Evolutionary conservation across 1,284 basidiomycete genomes (phyloP).

Genomic region (Ustilago nuda): DNA sequence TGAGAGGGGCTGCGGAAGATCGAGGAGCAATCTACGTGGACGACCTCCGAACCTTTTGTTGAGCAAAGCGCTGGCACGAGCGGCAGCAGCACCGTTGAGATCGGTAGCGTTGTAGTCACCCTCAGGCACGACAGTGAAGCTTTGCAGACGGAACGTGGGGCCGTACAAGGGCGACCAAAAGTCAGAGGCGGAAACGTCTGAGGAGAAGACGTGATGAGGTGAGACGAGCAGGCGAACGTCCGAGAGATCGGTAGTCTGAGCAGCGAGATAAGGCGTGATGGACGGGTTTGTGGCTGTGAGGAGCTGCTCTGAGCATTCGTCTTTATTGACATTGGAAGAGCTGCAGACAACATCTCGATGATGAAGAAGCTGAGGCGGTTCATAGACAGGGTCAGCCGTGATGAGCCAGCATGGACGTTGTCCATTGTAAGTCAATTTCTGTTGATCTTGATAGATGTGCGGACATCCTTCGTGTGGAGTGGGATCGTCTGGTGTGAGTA

Average conservation of each 20-base stretch:
- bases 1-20: constrained; percentile 31
- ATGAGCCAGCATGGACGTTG: constrained; percentile 39
- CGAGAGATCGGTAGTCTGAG: constrained; percentile 10
- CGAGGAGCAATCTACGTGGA: constrained; percentile 21
- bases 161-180: constrained; percentile 41
- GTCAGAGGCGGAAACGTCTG: constrained; percentile 28
- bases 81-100: background rate
- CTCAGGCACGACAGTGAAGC: background rate
- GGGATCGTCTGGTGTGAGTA: constrained; percentile 37
- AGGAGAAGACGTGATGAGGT: constrained; percentile 30
- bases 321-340: background rate
- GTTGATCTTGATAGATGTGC: constrained; percentile 16
- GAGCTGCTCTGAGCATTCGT: background rate
- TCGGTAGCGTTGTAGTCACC: background rate
- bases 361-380: constrained; percentile 22
- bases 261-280: constrained; percentile 11
- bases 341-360: constrained; percentile 29
- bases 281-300: background rate
- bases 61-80: constrained; percentile 20
- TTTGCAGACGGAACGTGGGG: constrained; percentile 17
- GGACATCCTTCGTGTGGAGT: constrained; percentile 6
- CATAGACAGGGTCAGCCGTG: constrained; percentile 11
- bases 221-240: constrained; percentile 21
- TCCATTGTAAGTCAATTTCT: background rate
- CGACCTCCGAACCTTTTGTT: constrained; percentile 14